Evolutionary conservation across 305 asterid genomes (phyloP).

Genomic region (Coffea humblotiana): DNA sequence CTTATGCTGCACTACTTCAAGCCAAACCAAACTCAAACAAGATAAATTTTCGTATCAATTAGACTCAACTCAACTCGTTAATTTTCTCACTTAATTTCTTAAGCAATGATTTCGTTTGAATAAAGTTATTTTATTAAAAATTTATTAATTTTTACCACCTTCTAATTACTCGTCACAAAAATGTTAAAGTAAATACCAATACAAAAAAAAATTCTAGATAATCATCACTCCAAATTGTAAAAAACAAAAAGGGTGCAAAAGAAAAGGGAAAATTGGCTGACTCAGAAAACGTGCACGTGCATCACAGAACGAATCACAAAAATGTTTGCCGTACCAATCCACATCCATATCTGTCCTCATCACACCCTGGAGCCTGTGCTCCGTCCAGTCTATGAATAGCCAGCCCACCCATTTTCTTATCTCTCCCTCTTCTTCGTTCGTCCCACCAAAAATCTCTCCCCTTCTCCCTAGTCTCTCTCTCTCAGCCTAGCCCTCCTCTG

Average conservation of each 20-base stretch:
- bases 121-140: no score
- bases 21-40: no score
- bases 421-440: constrained; percentile 2
- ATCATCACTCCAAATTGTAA: no score
- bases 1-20: no score
- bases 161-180: no score
- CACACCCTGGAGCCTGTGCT: background rate
- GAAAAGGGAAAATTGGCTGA: background rate
- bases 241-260: no score
- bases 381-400: constrained; percentile 23
- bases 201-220: background rate
- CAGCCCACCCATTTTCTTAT: background rate
- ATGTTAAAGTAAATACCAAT: no score
- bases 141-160: no score
- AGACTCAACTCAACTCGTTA: no score
- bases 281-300: constrained; percentile 11
- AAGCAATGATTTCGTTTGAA: no score
- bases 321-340: background rate
- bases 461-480: constrained; percentile 12
- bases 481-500: background rate
- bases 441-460: constrained; percentile 25
- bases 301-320: background rate
- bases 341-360: background rate
- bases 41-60: no score
- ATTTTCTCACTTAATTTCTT: no score